These are phyloP conservation scores for Alternaria sp. DNA, from an alignment of 2,329 filamentous ascomycete species.

Conservation along the genomic window DNA sequence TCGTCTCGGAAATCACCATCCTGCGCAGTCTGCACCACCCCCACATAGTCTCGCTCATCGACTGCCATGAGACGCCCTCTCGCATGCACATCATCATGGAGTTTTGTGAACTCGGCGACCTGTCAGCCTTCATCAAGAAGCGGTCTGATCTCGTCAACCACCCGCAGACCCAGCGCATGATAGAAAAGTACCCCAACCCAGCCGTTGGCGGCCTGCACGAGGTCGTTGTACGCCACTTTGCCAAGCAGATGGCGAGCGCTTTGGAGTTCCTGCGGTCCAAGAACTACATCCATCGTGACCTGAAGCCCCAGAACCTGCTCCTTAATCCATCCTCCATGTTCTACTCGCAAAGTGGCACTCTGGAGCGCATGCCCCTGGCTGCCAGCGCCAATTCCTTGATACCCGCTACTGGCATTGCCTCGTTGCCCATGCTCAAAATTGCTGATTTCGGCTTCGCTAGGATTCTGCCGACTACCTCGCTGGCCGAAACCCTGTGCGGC, in stretches of 20 bases:
- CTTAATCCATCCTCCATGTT: conserved; percentile 80
- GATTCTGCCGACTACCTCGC: conserved; percentile 85
- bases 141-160: conserved; percentile 81
- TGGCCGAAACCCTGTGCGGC: conserved; percentile 95
- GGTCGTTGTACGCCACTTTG: conserved; percentile 93
- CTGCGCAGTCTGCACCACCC: conserved; percentile 93
- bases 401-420: conserved; percentile 80
- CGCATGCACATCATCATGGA: conserved; percentile 99
- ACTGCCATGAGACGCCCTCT: conserved; percentile 84
- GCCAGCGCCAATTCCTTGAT: conserved; percentile 82
- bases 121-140: conserved; percentile 96
- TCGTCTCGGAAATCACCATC: conserved; percentile 94
- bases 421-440: conserved; percentile 94
- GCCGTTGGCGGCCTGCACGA: conserved; percentile 88
- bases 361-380: conserved; percentile 73
- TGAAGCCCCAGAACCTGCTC: conserved; percentile 96
- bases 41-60: conserved; percentile 94
- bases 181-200: conserved; percentile 88
- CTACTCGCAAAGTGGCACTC: conserved; percentile 62
- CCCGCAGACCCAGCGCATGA: conserved; percentile 86
- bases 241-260: conserved; percentile 93
- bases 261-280: conserved; percentile 84
- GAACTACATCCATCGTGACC: conserved; percentile 93
- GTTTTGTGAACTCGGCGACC: conserved; percentile 93
- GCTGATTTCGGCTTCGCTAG: conserved; percentile 99